These are phyloP conservation scores for Eleusine coracana DNA, from an alignment of 176 grass and related monocot genomes.

Conservation along the genomic window DNA sequence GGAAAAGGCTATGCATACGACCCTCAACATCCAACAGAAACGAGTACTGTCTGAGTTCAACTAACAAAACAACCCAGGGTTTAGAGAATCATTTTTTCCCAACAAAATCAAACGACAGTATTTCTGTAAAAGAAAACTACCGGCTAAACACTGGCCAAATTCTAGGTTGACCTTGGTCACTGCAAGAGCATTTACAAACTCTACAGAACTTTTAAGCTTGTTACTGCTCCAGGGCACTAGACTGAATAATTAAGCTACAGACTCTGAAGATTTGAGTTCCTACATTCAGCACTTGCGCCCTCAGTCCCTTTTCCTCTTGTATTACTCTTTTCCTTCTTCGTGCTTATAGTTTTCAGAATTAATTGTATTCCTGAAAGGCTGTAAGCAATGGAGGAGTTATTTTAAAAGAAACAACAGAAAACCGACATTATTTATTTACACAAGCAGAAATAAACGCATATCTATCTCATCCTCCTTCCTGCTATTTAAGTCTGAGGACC, in stretches of 20 bases:
- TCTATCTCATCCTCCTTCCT: conserved; percentile 36
- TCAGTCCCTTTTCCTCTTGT: background rate
- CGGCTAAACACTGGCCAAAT: background rate
- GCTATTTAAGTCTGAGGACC: conserved; percentile 66
- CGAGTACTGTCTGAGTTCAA: background rate
- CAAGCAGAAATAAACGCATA: conserved; percentile 4
- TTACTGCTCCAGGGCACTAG: conserved; percentile 1
- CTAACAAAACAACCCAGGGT: background rate
- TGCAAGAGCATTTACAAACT: background rate
- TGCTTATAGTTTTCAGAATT: background rate
- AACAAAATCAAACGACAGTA: background rate
- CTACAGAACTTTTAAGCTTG: background rate
- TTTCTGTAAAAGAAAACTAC: background rate
- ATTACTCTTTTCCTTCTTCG: background rate
- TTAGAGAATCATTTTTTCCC: background rate
- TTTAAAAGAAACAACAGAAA: conserved; percentile 11
- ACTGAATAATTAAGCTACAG: background rate
- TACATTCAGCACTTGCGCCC: background rate
- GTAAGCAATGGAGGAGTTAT: conserved; percentile 2
- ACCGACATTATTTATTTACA: conserved; percentile 39
- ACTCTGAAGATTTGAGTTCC: conserved; percentile 11
- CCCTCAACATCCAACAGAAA: background rate
- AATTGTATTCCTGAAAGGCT: background rate
- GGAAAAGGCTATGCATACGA: too few species aligned
- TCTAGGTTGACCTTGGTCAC: background rate